Conservation (phyloP, 257 asterid species). For the Primulina eburnea region DNA sequence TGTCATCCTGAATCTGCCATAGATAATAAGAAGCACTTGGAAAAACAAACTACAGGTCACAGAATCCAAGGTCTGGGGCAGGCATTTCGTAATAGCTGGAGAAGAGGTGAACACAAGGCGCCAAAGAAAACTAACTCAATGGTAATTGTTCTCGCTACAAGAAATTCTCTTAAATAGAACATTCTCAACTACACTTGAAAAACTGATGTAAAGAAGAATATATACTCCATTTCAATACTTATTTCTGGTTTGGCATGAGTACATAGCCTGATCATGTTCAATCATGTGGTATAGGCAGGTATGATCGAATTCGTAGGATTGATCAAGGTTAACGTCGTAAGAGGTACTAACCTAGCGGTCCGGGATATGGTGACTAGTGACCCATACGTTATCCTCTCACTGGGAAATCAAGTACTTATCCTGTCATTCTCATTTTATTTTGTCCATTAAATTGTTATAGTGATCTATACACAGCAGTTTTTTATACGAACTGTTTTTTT, state of each 20-base stretch:
- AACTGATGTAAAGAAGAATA: too few species aligned
- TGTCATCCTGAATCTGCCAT: slow-evolving; percentile 28
- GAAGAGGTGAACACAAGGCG: slow-evolving; percentile 46
- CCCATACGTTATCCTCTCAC: slow-evolving; percentile 83
- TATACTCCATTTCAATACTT: not conserved
- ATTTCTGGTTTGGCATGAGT: not conserved
- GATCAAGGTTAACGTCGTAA: slow-evolving; percentile 77
- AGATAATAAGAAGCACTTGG: slow-evolving; percentile 45
- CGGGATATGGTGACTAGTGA: slow-evolving; percentile 88
- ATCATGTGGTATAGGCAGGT: slow-evolving; percentile 72
- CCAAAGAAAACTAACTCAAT: slow-evolving; percentile 53
- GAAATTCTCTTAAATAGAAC: not conserved
- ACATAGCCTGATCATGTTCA: slow-evolving; percentile 20
- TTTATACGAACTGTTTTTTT: slow-evolving; percentile 1
- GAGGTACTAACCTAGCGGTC: slow-evolving; percentile 85
- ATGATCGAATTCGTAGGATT: slow-evolving; percentile 96
- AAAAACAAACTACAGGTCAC: slow-evolving; percentile 46
- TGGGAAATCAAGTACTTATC: slow-evolving; percentile 77
- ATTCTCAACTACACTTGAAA: too few species aligned
- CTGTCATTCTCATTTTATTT: not conserved
- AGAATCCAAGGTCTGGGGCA: slow-evolving; percentile 62
- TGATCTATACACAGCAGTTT: not conserved
- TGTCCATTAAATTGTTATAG: not conserved
- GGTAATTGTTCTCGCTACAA: slow-evolving; percentile 44
- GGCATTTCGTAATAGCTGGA: slow-evolving; percentile 78